A percentile compares a stretch with the other conserved stretches of the same genome.
These are phyloP conservation scores for Pyricularia grisea DNA, from an alignment of 2,329 filamentous ascomycete species.

Conservation along the genomic window DNA sequence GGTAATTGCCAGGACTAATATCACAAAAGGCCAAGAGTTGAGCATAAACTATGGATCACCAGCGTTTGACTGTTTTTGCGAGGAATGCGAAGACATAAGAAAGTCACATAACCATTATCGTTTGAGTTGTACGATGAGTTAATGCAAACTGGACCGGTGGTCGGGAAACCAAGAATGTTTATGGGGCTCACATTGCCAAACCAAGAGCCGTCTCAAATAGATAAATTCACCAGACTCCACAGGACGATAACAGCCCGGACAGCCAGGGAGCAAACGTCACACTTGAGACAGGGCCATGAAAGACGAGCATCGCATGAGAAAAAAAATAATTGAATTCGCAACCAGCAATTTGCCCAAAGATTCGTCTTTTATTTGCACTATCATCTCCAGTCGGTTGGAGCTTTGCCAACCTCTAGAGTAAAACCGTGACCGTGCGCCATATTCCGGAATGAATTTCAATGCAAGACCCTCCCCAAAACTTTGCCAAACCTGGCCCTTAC, in stretches of 20 bases:
- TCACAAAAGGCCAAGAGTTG: conserved; percentile 22
- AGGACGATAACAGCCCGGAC: background rate
- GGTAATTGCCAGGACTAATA: conserved; percentile 16
- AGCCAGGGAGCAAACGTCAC: background rate
- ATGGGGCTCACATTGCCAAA: background rate
- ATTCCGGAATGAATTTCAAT: conserved; percentile 41
- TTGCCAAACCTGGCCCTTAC: conserved; percentile 41
- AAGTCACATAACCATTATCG: background rate
- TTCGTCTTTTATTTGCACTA: conserved; percentile 7
- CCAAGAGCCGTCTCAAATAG: background rate
- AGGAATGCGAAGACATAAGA: conserved; percentile 8
- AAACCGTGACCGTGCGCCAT: conserved; percentile 48
- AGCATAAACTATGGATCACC: conserved; percentile 25
- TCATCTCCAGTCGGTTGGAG: conserved; percentile 2
- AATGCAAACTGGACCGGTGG: background rate
- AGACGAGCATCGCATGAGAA: background rate
- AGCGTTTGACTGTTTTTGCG: conserved; percentile 16
- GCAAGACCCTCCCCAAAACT: conserved; percentile 39
- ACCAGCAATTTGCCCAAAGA: conserved; percentile 2
- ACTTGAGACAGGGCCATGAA: background rate
- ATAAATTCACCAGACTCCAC: background rate
- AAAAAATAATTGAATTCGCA: background rate
- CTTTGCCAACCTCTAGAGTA: conserved; percentile 18
- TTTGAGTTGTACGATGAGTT: background rate
- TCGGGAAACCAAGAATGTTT: background rate